These are phyloP conservation scores for Ophiostoma perfectum DNA, from an alignment of 2,329 filamentous ascomycete genomes.

Conservation along the genomic window DNA sequence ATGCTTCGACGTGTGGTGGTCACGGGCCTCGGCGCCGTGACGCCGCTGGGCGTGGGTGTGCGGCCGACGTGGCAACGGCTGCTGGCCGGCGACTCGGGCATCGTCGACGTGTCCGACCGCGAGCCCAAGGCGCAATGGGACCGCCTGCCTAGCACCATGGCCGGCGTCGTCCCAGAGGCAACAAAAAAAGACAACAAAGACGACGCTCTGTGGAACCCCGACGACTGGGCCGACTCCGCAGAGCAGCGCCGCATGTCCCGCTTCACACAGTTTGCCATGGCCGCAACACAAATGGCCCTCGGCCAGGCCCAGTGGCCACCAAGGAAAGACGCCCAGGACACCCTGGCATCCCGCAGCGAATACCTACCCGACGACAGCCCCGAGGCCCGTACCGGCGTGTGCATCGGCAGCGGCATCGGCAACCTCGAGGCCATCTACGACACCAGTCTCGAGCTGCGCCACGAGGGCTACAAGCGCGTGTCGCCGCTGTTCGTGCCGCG, in stretches of 20 bases:
- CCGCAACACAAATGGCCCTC: slow-evolving; percentile 79
- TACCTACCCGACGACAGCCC: slow-evolving; percentile 43
- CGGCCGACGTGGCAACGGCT: slow-evolving; percentile 75
- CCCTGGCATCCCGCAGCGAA: slow-evolving; percentile 4
- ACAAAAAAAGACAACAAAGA: slow-evolving; percentile 31
- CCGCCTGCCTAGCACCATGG: slow-evolving; percentile 75
- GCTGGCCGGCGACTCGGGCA: slow-evolving; percentile 71
- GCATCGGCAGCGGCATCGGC: slow-evolving; percentile 90
- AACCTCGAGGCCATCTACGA: slow-evolving; percentile 87
- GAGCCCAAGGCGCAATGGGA: slow-evolving; percentile 56
- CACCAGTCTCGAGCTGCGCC: slow-evolving; percentile 70
- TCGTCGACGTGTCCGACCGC: slow-evolving; percentile 64
- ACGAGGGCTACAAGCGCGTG: slow-evolving; percentile 81
- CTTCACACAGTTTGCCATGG: slow-evolving; percentile 88
- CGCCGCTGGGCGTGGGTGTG: slow-evolving; percentile 75
- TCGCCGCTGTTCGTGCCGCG: slow-evolving; percentile 91
- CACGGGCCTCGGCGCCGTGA: slow-evolving; percentile 75
- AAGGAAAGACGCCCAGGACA: slow-evolving; percentile 29
- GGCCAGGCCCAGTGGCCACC: slow-evolving; percentile 70
- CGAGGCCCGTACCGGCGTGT: slow-evolving; percentile 76
- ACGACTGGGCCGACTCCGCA: slow-evolving; percentile 49
- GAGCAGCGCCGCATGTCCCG: slow-evolving; percentile 75
- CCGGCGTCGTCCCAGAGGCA: slow-evolving; percentile 66
- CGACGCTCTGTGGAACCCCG: slow-evolving; percentile 44
- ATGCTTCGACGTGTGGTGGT: slow-evolving; percentile 66